These are phyloP conservation scores for Agrocybe chaxingu DNA, from an alignment of 768 basidiomycete genomes.

Conservation along the genomic window DNA sequence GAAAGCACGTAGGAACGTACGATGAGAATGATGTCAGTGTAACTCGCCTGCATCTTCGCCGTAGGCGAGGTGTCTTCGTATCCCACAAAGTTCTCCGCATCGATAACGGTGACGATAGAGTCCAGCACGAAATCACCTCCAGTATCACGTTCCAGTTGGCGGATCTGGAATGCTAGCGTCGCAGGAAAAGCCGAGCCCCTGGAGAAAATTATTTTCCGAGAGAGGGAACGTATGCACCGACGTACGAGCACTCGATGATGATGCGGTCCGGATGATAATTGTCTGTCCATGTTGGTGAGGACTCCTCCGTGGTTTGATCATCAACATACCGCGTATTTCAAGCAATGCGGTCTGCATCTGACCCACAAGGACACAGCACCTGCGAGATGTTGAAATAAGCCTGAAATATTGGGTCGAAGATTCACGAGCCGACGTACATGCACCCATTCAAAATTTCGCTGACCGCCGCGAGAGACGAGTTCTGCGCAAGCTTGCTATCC, in stretches of 20 bases:
- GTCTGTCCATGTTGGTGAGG: slow-evolving; percentile 38
- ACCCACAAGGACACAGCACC: slow-evolving; percentile 93
- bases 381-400: slow-evolving; percentile 21
- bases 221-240: slow-evolving; percentile 6
- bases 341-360: slow-evolving; percentile 90
- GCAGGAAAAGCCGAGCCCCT: slow-evolving; percentile 96
- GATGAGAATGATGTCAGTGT: slow-evolving; percentile 87
- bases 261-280: slow-evolving; percentile 86
- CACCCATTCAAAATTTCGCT: slow-evolving; percentile 96
- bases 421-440: slow-evolving; percentile 52
- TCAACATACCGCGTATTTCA: slow-evolving; percentile 71
- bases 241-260: slow-evolving; percentile 92
- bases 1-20: slow-evolving; percentile 30
- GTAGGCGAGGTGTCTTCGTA: slow-evolving; percentile 93
- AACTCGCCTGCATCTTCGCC: slow-evolving; percentile 93
- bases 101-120: slow-evolving; percentile 87
- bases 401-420: not conserved
- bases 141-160: slow-evolving; percentile 81
- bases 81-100: slow-evolving; percentile 87
- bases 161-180: slow-evolving; percentile 91
- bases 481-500: slow-evolving; percentile 85
- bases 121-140: slow-evolving; percentile 76
- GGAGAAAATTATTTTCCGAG: not conserved
- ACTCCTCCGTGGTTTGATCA: not conserved
- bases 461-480: slow-evolving; percentile 81